Base-by-base conservation (phyloP, 352 stramenopile genomes). In the Globisporangium cederbergense region DNA sequence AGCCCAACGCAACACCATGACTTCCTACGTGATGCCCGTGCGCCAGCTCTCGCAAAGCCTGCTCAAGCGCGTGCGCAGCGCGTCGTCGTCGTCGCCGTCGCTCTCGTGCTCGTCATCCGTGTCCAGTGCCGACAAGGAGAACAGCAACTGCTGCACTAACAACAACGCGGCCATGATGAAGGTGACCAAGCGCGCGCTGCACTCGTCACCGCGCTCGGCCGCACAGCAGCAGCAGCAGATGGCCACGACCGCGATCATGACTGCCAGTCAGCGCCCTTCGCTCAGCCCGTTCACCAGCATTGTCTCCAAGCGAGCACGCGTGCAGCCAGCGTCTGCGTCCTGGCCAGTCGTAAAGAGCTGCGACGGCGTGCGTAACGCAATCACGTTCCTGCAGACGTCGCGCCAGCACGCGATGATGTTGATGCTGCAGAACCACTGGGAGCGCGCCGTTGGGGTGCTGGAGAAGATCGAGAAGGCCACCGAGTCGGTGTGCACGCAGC, bases 351-450 rank as follows among this genome's bases (percentile, higher is more conserved):
- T 91, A 49, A 75, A 58, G 6, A 76, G 78, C 53, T 88, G 80
- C 65, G 79, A 87, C 57, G 73, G 73, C 11, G 76, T 91, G 53
- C 80, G 83, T 67, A 88, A 88, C 40, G 80, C 83, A 20, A 64
- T 89, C 16, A 74, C 68, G 50, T 88, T 91, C 61, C 67, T 91
- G 42, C 75, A 87, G 62, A 88, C 76, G 10, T 91, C 83, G 22
- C 70, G 78, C 3, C 78, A 90, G 61, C 83, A 91, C 70, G 83
- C 83, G n/a, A 79, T 88, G 54, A 68, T 86, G 67, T 72, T 91
- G 22, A 85, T 90, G 75, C 67, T 89, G 47, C 78, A 90, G 70
- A 91, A 91, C 72, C 83, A 91, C 60, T 91, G 83, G 83, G 77
- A 88, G 40, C 83, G 80, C 55, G 83, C 83, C 11, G 79, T 91